Evolutionary conservation across 2,329 filamentous ascomycete species (phyloP), one percentile per base, ranked within the genome.

Genomic region (Hypoxylon sp.): DNA sequence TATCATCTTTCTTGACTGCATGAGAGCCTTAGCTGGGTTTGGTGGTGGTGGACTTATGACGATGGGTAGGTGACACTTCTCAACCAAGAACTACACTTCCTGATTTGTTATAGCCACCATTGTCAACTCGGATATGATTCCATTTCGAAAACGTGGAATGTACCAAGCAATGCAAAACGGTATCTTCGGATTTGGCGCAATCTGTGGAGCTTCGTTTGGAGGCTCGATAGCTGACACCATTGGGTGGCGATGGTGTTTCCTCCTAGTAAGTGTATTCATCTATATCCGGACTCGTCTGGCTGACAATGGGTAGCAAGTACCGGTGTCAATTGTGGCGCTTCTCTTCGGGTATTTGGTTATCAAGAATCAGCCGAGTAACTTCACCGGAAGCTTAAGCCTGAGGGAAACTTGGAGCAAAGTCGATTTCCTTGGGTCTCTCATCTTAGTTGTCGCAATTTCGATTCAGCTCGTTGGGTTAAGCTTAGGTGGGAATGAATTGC

Each of bases 11-110:
- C 81, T 93, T 56, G 90, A 91, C 69, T 81, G 85, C 14, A 90
- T 90, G 79, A 80, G 90, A 62, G 89, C 88, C 0, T 77, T 92
- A 41, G 87, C 88, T n/a, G 90, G 90, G 0, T 82, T 92, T 56
- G 90, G 89, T 0, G 90, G 89, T 0, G 90, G 88, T 0, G 90
- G 90, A 0, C 78, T 91, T 7, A 87, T 91, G 78, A 89, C 89
- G 0, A 91, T 92, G 88, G 89, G 87, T 87, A 81, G 68, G 79
- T 74, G 3, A 2, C 43, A 27, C 0, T 3, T 37, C 9, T 6
- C 14, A 46, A 5, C 23, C 11, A 6, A 2, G 6, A 8, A 3
- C 9, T 5, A 71, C 79, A 5, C 75, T 78, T n/a, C 52, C 30
- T 48, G 5, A 61, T 29, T 3, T 21, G 2, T 29, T 7, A 8